A percentile compares a stretch with the other conserved stretches of the same genome.
Conservation (phyloP, 2,329 filamentous ascomycete genomes). For the Cercospora berteroae region DNA sequence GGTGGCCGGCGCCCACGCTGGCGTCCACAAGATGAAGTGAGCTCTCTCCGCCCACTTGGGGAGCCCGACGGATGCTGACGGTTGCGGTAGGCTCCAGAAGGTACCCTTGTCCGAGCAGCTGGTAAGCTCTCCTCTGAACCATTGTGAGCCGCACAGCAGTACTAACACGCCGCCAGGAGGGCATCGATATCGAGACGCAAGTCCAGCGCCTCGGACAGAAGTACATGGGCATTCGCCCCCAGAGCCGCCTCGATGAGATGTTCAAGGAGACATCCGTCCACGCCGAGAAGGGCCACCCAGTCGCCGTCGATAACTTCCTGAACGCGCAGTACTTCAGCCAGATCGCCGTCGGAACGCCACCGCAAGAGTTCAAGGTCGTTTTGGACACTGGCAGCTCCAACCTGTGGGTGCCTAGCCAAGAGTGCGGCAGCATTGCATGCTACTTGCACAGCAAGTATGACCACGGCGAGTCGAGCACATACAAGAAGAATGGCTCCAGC, state of each 20-base stretch:
- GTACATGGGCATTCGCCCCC: constrained; percentile 81
- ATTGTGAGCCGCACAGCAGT: constrained; percentile 4
- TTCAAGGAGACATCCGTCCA: constrained; percentile 73
- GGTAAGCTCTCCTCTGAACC: constrained; percentile 54
- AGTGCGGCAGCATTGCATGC: constrained; percentile 95
- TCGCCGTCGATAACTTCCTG: constrained; percentile 94
- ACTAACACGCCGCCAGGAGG: constrained; percentile 54
- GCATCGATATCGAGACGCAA: constrained; percentile 76
- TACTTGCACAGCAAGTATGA: constrained; percentile 98
- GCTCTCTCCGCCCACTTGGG: not conserved
- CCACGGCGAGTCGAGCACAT: constrained; percentile 80
- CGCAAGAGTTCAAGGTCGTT: constrained; percentile 96
- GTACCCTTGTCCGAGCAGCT: constrained; percentile 87
- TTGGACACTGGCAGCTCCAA: constrained; percentile 98
- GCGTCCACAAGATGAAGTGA: constrained; percentile 75
- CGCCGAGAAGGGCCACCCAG: constrained; percentile 67
- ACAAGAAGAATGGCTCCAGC: constrained; percentile 87
- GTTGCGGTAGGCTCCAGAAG: constrained; percentile 66
- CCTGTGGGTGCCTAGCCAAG: constrained; percentile 90
- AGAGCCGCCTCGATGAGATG: constrained; percentile 69
- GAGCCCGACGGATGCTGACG: constrained; percentile 17
- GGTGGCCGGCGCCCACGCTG: constrained; percentile 67
- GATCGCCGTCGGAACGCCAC: constrained; percentile 85
- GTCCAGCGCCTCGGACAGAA: constrained; percentile 85
- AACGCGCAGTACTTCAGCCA: constrained; percentile 99